A percentile compares a stretch with the other conserved stretches of the same genome.
phyloP scores from a whole-genome alignment of 2,329 filamentous ascomycete species.

The Ciborinia camelliae region DNA sequence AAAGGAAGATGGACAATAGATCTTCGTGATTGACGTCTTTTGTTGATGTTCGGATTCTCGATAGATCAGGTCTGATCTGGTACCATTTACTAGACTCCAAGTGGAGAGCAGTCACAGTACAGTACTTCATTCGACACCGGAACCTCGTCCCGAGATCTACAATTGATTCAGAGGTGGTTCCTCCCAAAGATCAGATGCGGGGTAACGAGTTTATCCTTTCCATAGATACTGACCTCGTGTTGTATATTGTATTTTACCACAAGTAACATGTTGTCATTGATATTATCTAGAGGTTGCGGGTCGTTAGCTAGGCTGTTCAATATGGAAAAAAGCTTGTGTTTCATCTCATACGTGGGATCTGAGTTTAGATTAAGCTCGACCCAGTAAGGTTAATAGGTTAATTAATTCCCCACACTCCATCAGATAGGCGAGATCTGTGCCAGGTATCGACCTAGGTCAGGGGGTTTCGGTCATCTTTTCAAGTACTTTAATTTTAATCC shows the following conservation, averaged over 20 bases:
- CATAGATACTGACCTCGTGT: background rate
- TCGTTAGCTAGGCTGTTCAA: background rate
- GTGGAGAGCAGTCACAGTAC: slow-evolving; percentile 11
- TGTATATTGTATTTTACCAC: background rate
- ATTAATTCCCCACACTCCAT: background rate
- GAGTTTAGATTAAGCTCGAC: background rate
- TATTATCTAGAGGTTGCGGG: background rate
- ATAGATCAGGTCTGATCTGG: background rate
- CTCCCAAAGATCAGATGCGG: slow-evolving; percentile 10
- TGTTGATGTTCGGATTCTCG: background rate
- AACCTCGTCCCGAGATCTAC: background rate
- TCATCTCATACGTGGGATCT: background rate
- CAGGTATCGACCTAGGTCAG: too few species aligned
- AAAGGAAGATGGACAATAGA: background rate
- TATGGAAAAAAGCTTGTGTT: slow-evolving; percentile 10
- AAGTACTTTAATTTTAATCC: slow-evolving; percentile 2
- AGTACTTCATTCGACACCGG: background rate
- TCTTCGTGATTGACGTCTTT: background rate
- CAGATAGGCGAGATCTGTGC: slow-evolving; percentile 13
- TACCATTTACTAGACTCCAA: background rate
- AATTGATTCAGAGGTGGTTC: background rate
- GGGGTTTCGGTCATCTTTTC: background rate
- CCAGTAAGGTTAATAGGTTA: background rate
- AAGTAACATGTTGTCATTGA: background rate
- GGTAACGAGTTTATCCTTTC: slow-evolving; percentile 14